phyloP scores from a whole-genome alignment of 352 stramenopile genomes.

The Salisapilia sapeloensis region DNA sequence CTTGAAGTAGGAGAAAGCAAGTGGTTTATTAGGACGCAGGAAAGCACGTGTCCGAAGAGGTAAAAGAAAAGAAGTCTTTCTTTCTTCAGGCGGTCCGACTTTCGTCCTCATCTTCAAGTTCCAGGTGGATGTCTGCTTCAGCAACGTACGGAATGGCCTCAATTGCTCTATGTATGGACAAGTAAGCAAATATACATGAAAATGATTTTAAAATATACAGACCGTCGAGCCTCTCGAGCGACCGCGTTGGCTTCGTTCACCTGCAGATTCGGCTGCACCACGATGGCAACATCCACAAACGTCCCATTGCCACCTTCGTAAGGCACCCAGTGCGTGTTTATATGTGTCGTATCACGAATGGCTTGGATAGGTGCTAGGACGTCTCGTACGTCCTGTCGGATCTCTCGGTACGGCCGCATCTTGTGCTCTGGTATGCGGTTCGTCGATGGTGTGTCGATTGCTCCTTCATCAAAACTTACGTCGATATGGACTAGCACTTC shows the following conservation, averaged over 20 bases:
- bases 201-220: not conserved
- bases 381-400: constrained; percentile 46
- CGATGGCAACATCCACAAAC: constrained; percentile 60
- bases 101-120: constrained; percentile 42
- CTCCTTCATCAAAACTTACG: constrained; percentile 50
- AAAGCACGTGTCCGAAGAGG: too few relatives aligned
- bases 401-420: constrained; percentile 60
- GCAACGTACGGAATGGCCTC: constrained; percentile 63
- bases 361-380: constrained; percentile 45
- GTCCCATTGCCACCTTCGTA: constrained; percentile 41
- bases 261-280: constrained; percentile 55
- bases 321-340: constrained; percentile 69
- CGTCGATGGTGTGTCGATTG: too few relatives aligned
- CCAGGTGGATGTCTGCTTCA: constrained; percentile 69
- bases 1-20: too few relatives aligned
- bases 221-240: constrained; percentile 57
- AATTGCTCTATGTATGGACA: constrained; percentile 25
- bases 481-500: constrained; percentile 81
- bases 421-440: constrained; percentile 24
- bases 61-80: too few relatives aligned
- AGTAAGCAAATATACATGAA: not conserved
- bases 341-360: constrained; percentile 53
- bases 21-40: too few relatives aligned
- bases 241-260: constrained; percentile 56
- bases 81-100: too few relatives aligned